phyloP scores from a whole-genome alignment of 176 grass and related monocot genomes.

The Avena insularis region DNA sequence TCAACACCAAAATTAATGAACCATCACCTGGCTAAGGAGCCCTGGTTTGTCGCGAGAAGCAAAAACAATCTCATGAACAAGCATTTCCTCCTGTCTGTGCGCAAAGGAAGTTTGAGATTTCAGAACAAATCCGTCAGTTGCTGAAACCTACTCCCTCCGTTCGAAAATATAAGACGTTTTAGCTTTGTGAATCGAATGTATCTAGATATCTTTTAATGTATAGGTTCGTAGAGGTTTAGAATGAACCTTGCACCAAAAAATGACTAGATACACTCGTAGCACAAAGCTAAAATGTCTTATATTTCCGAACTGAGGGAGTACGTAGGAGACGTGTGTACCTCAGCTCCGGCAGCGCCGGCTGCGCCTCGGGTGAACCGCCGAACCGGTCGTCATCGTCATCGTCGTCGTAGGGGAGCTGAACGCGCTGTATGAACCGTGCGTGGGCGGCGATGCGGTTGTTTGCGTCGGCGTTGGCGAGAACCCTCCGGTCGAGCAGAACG shows the following conservation, averaged over 20 bases:
- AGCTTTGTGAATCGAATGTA: too few relatives aligned
- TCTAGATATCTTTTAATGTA: too few relatives aligned
- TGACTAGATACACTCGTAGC: too few relatives aligned
- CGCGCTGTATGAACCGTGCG: not conserved
- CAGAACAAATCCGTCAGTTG: not conserved
- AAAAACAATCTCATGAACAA: constrained; percentile 20
- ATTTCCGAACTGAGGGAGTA: too few relatives aligned
- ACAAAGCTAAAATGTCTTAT: too few relatives aligned
- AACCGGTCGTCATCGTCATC: not conserved
- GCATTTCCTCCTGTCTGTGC: not conserved
- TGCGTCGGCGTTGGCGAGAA: not conserved
- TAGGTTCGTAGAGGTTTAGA: too few relatives aligned
- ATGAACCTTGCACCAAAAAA: too few relatives aligned
- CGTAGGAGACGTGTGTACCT: not conserved
- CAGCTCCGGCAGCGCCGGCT: not conserved
- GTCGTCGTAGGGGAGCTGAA: not conserved
- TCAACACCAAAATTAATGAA: not conserved
- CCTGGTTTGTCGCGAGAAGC: constrained; percentile 5
- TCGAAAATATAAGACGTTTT: too few relatives aligned
- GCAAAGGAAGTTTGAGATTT: not conserved
- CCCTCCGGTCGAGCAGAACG: not conserved
- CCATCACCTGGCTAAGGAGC: constrained; percentile 14
- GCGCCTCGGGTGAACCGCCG: not conserved
- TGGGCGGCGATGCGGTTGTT: constrained; percentile 4
- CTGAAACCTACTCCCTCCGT: not conserved